phyloP scores from a whole-genome alignment of 2,329 filamentous ascomycete genomes.

The Taxawa tesnikishii region DNA sequence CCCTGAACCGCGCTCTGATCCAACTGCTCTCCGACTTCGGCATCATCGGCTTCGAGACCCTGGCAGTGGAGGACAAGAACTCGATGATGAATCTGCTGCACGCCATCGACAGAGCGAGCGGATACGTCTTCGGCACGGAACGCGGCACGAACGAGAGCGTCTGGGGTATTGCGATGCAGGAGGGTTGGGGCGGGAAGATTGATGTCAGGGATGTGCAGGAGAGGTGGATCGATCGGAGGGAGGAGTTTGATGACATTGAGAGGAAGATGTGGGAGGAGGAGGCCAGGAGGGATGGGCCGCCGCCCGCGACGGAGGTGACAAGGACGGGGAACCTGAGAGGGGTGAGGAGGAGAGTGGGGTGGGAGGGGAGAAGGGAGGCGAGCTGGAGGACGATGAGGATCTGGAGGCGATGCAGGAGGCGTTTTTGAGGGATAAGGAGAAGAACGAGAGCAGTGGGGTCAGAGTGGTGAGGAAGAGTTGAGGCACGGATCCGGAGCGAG shows the following conservation, averaged over 20 bases:
- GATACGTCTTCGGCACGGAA: conserved; percentile 68
- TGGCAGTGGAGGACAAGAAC: conserved; percentile 92
- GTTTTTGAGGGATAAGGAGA: conserved; percentile 16
- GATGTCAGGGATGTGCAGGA: conserved; percentile 88
- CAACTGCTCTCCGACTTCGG: conserved; percentile 81
- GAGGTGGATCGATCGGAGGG: conserved; percentile 84
- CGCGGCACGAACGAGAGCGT: conserved; percentile 90
- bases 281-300: conserved; percentile 30
- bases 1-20: conserved; percentile 76
- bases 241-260: conserved; percentile 75
- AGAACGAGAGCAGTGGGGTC: conserved; percentile 46
- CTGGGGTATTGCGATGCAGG: conserved; percentile 92
- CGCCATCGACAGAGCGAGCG: conserved; percentile 81
- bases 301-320: conserved; percentile 6
- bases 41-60: conserved; percentile 80
- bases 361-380: no score
- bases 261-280: conserved; percentile 63
- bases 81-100: conserved; percentile 89
- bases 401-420: conserved; percentile 25
- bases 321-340: conserved; percentile 3
- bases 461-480: conserved; percentile 52
- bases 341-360: no score
- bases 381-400: conserved; percentile 20
- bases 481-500: no score
- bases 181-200: conserved; percentile 51